Evolutionary conservation across 2,329 filamentous ascomycete species (phyloP).

Genomic region (Sclerotinia trifoliorum): DNA sequence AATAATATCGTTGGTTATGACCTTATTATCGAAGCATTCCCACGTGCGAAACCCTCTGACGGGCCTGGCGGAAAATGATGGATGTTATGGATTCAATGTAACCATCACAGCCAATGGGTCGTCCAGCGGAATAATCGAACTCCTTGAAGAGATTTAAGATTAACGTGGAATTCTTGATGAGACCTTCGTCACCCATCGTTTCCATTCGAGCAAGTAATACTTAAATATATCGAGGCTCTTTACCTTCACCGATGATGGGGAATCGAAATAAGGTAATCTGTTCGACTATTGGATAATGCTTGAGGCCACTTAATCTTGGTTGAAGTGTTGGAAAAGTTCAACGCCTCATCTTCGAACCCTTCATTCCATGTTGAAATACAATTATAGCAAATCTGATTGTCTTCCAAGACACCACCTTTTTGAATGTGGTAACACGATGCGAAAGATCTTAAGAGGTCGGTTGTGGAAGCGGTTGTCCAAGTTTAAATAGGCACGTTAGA

Average conservation of each 20-base stretch:
- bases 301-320: not conserved
- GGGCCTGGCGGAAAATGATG: not conserved
- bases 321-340: not conserved
- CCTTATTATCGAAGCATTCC: not conserved
- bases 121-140: not conserved
- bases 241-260: not conserved
- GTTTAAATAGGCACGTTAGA: not conserved
- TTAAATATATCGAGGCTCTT: conserved; percentile 1
- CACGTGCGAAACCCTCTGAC: not conserved
- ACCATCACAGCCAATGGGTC: not conserved
- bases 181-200: not conserved
- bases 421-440: not conserved
- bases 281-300: not conserved
- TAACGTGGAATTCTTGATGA: not conserved
- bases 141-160: not conserved
- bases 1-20: not conserved
- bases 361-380: not conserved
- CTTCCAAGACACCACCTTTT: not conserved
- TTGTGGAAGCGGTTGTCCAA: not conserved
- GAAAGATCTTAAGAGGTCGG: not conserved
- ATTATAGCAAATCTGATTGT: not conserved
- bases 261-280: not conserved
- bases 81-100: not conserved
- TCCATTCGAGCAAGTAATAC: not conserved
- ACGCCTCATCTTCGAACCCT: not conserved